Base-by-base conservation (phyloP, 2,329 filamentous ascomycete genomes). In the Cylindrodendrum hubeiense region DNA sequence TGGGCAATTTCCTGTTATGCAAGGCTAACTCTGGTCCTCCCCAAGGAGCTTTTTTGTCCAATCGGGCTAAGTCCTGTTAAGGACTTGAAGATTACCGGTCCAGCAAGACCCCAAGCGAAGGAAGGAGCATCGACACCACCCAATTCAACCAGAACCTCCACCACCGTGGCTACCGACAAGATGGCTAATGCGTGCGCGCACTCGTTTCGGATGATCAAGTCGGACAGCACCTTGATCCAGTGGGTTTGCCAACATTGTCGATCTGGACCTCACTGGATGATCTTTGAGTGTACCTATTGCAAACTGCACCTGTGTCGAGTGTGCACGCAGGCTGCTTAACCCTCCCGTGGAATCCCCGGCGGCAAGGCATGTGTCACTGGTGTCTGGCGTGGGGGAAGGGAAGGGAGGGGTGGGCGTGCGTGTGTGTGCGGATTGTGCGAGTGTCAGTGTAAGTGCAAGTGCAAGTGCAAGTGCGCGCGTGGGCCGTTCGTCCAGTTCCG, bases 201-300 rank as follows among this genome's bases (percentile, higher is more conserved):
- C 76, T 83, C 83, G 12, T 92, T 91, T 79, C 84, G 84, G 73
- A 84, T 91, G 78, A 86, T 92, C 79, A 92, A 92, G 79, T 89
- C 88, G 30, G 88, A 91, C 73, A 90, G 82, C 74, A 90, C 85
- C 12, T 77, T 91, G 58, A 84, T 92, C 60, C 86, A 90, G 76
- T 92, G 89, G 89, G 83, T 84, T 54, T 92, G 90, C 81, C 84
- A 86, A 64, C 79, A 90, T 73, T 92, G 90, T 76, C 85, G 88
- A 66, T 87, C 86, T 2, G 89, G 89, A 2, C 89, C 89, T 55
- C 86, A 89, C 78, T 91, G 89, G 87, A 86, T 86, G 79, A 91
- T 92, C 73, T 91, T 87, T 69, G 88, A 92, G 77, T 92, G 90
- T 80, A 83, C 85, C 66, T 90, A 90, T 76, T 92, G 90, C 85